These are phyloP conservation scores for Ophiosphaerella herpotricha DNA, from an alignment of 2,329 filamentous ascomycete species.

Conservation along the genomic window DNA sequence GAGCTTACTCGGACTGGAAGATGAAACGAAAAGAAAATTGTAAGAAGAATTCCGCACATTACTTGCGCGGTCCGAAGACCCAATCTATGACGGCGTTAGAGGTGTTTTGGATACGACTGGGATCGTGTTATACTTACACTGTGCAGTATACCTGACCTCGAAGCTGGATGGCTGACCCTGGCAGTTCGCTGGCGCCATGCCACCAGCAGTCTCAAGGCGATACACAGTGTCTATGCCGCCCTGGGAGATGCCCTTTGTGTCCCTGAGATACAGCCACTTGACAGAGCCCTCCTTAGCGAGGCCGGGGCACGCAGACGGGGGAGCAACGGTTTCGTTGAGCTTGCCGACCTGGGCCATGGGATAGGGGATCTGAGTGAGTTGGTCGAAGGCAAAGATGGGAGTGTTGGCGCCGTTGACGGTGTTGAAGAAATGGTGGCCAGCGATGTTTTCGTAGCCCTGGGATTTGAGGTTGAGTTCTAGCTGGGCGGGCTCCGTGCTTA, in stretches of 20 bases:
- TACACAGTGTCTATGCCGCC: constrained; percentile 54
- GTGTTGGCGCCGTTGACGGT: constrained; percentile 30
- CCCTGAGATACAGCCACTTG: constrained; percentile 53
- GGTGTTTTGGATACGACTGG: too few relatives aligned
- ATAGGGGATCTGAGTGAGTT: constrained; percentile 47
- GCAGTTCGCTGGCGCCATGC: constrained; percentile 49
- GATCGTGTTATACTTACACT: constrained; percentile 21
- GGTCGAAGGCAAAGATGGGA: constrained; percentile 65
- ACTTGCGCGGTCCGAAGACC: constrained; percentile 47
- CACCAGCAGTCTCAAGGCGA: constrained; percentile 55
- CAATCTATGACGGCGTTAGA: constrained; percentile 38
- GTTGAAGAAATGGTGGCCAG: constrained; percentile 72
- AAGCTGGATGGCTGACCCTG: constrained; percentile 36
- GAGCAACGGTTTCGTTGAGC: constrained; percentile 57
- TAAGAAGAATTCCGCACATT: constrained; percentile 20
- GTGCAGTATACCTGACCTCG: constrained; percentile 52
- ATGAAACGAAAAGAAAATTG: not conserved
- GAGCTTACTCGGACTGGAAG: too few relatives aligned
- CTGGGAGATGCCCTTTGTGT: constrained; percentile 43
- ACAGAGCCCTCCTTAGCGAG: constrained; percentile 45
- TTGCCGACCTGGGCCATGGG: constrained; percentile 53
- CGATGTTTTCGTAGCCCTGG: constrained; percentile 44
- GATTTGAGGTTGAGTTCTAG: constrained; percentile 34
- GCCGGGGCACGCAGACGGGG: constrained; percentile 48
- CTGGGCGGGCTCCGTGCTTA: constrained; percentile 20